Base-by-base conservation (phyloP, 495 filamentous ascomycete species). In the Articulospora tetracladia region DNA sequence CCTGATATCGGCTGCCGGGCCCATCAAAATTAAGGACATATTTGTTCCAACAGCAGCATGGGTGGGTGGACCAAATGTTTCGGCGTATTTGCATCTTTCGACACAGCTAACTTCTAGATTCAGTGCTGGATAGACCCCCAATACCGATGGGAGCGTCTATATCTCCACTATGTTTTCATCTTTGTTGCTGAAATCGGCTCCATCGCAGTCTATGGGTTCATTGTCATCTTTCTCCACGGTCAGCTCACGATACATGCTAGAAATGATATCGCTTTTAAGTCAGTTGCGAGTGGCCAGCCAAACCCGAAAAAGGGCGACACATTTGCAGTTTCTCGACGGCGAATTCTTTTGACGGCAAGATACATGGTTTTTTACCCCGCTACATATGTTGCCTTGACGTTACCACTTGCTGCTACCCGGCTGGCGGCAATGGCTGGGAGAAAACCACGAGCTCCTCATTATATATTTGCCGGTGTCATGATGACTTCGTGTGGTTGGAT, bases 131-230 rank as follows among this genome's bases (percentile, higher is more conserved):
- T 65, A 19, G 39, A 39, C 23, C 30, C 52, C 28, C 26, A 44
- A 3, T 58, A 61, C 26, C 28, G 53, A 47, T 19, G 17, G 20
- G 58, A 60, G 15, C 83, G 85, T 50, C 74, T 88, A 6, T 83
- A 76, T 70, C 78, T 85, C 23, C 85, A 87, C 61, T 88, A 88
- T 61, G 71, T 86, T 59, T 88, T 83, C 83, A 84, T 87, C 70
- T 86, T 88, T 73, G 67, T 88, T 32, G 76, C 80, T 53, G 79
- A 87, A 67, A 84, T 86, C 65, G 82, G 83, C 46, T 85, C 83
- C 6, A 74, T 86, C 17, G 59, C 71, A 44, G 75, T 86, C 28
- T 88, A 88, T 68, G 74, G 75, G 4, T 61, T 78, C 41, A 76
- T 85, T 67, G 84, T 81, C 69, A 72, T 84, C 65, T 78, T 80